Conservation (phyloP, 1,284 basidiomycete genomes). For the Golubevia pallescens region DNA sequence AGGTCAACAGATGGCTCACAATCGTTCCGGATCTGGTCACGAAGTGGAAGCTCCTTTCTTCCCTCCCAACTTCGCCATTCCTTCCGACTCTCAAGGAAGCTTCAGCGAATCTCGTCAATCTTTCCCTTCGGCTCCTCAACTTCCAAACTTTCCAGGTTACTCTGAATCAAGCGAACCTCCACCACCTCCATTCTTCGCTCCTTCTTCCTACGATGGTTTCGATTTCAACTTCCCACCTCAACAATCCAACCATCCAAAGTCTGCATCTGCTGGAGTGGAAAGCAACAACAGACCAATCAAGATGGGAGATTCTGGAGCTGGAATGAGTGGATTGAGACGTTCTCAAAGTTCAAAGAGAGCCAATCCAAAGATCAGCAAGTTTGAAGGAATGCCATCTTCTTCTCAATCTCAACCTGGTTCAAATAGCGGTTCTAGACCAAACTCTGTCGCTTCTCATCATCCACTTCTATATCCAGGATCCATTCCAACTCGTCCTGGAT, state of each 20-base stretch:
- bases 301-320: constrained; percentile 2
- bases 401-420: no score
- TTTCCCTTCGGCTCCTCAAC: no score
- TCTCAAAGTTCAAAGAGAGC: constrained; percentile 22
- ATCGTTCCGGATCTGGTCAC: not conserved
- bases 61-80: not conserved
- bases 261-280: constrained; percentile 23
- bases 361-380: constrained; percentile 23
- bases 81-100: no score
- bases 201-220: not conserved
- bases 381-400: constrained; percentile 2
- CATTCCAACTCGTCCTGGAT: no score
- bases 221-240: not conserved
- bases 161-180: not conserved
- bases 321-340: constrained; percentile 26
- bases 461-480: no score
- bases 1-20: not conserved
- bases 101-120: no score
- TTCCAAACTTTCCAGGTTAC: no score
- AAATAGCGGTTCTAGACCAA: no score
- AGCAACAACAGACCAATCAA: constrained; percentile 9
- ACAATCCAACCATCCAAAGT: constrained; percentile 6
- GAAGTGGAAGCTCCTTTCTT: not conserved
- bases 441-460: no score
- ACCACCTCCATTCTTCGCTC: not conserved